Evolutionary conservation across 495 filamentous ascomycete genomes (phyloP), one percentile per base, ranked within the genome.

Genomic region (Cenococcum geophilum): DNA sequence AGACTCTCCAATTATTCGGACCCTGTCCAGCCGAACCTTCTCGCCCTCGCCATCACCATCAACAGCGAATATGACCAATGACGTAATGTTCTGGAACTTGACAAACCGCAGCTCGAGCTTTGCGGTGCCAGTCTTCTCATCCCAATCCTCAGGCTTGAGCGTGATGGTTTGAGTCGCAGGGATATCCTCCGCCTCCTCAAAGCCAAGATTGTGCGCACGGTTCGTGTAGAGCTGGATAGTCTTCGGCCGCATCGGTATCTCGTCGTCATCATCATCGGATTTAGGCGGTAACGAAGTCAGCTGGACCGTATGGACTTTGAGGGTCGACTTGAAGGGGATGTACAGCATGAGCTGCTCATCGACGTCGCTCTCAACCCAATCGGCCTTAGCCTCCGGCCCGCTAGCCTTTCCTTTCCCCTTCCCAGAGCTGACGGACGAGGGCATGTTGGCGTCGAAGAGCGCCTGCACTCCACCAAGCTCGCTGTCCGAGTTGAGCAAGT

Each of bases 301-400:
- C 71, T 97, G 82, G 42, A 98, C 72, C 5, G 91, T 90, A 71
- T 96, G 92, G 32, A 97, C 81, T 79, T 97, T 98, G 60, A 96
- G 68, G 51, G 86, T 89, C 10, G 87, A 84, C 73, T 91, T 85
- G 74, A 98, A 96, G 9, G 93, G 93, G 51, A 95, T 77, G 72
- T 87, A 97, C 55, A 98, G 82, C 86, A 98, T 89, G 61, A 98
- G 73, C 79, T 98, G 95, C 77, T 97, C 91, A 72, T 98, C 93
- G n/a, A 92, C 96, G 70, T 97, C 95, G 70, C 89, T 96, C 79
- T 97, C 90, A n/a, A 97, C 83, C 89, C 91, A 97, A 74, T 98
- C 93, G 55, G 63, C 59, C 65, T 83, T 83, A 16, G 64, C 59
- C 35, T 76, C 64, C 45, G 72, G 68, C 16, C 68, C 74, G 42